These are phyloP conservation scores for Litchi chinensis DNA, from an alignment of 345 rosid genomes.

Conservation along the genomic window DNA sequence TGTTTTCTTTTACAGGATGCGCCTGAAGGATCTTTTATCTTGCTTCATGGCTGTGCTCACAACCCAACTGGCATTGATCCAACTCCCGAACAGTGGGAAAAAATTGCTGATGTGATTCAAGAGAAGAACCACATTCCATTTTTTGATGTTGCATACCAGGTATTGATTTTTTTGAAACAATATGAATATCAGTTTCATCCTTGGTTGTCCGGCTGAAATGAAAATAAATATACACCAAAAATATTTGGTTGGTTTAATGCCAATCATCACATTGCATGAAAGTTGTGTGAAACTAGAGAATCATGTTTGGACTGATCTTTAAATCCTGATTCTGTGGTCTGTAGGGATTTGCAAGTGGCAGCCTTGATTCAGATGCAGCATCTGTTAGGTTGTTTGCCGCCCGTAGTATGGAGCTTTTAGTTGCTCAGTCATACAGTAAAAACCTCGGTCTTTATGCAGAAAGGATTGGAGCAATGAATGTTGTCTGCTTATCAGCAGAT, in stretches of 20 bases:
- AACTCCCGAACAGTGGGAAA: constrained; percentile 90
- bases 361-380: constrained; percentile 89
- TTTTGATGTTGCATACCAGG: constrained; percentile 99
- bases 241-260: neutral
- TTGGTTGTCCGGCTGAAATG: neutral
- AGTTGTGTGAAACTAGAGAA: neutral
- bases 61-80: constrained; percentile 99
- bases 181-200: constrained; percentile 7
- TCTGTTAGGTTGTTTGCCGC: constrained; percentile 89
- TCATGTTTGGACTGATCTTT: neutral
- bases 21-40: constrained; percentile 86
- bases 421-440: constrained; percentile 97
- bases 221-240: neutral
- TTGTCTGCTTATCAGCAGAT: constrained; percentile 83
- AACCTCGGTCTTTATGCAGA: constrained; percentile 92
- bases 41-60: constrained; percentile 99
- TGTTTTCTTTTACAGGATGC: constrained; percentile 61
- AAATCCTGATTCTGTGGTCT: constrained; percentile 19
- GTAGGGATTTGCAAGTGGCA: constrained; percentile 98
- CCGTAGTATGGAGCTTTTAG: constrained; percentile 82
- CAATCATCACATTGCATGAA: neutral
- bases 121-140: constrained; percentile 94
- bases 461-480: constrained; percentile 90
- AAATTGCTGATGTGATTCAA: constrained; percentile 86
- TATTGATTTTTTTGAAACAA: constrained; percentile 23